Percentiles rank a stretch among this genome's conserved stretches.
These are phyloP conservation scores for Cyclotella choctawhatcheeana DNA, from an alignment of 108 stramenopile species.

Conservation along the genomic window DNA sequence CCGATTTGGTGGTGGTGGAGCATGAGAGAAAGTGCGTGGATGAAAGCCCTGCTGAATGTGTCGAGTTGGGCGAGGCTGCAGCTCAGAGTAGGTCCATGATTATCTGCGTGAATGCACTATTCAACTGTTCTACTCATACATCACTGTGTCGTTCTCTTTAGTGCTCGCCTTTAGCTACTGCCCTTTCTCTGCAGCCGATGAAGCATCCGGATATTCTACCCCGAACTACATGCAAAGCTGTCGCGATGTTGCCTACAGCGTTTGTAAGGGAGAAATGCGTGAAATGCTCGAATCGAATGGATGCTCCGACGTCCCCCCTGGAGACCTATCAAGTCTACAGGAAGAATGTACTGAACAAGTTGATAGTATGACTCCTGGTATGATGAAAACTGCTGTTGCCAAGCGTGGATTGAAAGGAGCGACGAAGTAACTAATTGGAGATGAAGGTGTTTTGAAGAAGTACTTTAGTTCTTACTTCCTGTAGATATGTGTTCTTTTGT, in stretches of 20 bases:
- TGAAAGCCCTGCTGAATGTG: background rate
- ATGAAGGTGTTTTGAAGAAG: too few species aligned
- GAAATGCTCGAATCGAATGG: background rate
- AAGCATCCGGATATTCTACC: background rate
- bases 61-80: background rate
- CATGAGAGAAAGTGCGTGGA: constrained; percentile 7
- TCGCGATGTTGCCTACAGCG: constrained; percentile 16
- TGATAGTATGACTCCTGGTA: constrained; percentile 1
- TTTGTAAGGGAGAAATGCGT: background rate
- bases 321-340: background rate
- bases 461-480: too few species aligned
- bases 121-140: background rate
- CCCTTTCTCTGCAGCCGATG: background rate
- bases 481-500: too few species aligned
- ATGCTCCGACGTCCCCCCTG: background rate
- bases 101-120: background rate
- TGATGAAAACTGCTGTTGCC: background rate
- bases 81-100: too few species aligned
- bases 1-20: background rate
- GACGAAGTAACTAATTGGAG: too few species aligned
- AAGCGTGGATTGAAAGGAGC: background rate
- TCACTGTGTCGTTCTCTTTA: background rate
- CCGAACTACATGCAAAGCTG: constrained; percentile 6
- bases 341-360: background rate
- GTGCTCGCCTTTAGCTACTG: constrained; percentile 8